Evolutionary conservation across 176 grass and related monocot species (phyloP), one percentile per base, ranked within the genome.

Genomic region (Carex littledalei): DNA sequence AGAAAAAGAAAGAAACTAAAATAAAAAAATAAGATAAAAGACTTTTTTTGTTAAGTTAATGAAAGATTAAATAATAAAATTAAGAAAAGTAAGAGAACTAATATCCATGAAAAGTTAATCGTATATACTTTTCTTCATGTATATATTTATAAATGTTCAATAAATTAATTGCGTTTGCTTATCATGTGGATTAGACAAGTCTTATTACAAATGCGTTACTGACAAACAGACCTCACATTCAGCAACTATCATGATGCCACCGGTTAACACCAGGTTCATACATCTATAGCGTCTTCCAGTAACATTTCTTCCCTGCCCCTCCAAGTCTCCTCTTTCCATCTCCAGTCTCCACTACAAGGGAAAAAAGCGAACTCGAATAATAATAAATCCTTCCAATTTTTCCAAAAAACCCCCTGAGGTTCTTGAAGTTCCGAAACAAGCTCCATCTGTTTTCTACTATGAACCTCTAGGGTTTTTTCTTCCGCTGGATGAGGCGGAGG

Each of bases 251-350:
- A 15, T n/a, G n/a, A n/a, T 41, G 0, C 7, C 5, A 56, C 20
- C 31, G 50, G 20, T 77, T 3, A 54, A 35, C 6, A 79, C 76
- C 47, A 26, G 68, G 67, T 84, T 50, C 39, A 56, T 1, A 59
- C 74, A 34, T 75, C 56, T 64, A 88, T 67, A 75, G 24, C 31
- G 59, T 68, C 53, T 32, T 20, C 24, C 67, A 18, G 17, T 18
- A 43, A 29, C 49, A 61, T 60, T 84, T 72, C 83, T 71, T 85
- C 65, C 83, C 64, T 58, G n/a, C 24, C 24, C 45, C 47, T 71
- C 83, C 47, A 71, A 69, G 83, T 85, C 67, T 67, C 14, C 63
- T 80, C 79, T 82, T 47, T 17, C 62, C 50, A 16, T 77, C 62
- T 50, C 43, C 77, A 39, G 29, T 71, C 20, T 68, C 81, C 21